Percentiles rank a stretch among this genome's conserved stretches.
Evolutionary conservation across 2,329 filamentous ascomycete species (phyloP).

Genomic region (Aspergillus pseudoterreus): DNA sequence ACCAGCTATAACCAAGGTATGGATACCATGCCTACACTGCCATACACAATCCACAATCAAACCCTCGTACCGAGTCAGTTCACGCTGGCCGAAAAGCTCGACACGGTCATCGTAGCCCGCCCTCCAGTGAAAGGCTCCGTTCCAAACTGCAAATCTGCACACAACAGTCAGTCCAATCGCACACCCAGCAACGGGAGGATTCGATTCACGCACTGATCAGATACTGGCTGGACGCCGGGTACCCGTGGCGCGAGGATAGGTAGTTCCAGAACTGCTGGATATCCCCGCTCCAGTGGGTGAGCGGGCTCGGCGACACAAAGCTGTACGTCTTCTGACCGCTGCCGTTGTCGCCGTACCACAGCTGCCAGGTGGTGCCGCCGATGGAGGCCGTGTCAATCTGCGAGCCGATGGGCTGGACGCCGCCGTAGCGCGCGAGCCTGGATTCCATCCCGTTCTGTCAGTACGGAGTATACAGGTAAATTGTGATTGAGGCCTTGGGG

Average conservation of each 20-base stretch:
- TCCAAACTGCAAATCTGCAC: constrained; percentile 39
- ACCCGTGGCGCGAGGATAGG: constrained; percentile 46
- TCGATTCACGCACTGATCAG: constrained; percentile 40
- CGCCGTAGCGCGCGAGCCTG: constrained; percentile 47
- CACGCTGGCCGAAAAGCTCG: neutral
- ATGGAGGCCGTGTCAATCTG: constrained; percentile 50
- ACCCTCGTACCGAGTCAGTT: no score
- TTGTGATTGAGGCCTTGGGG: no score
- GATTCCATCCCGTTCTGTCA: no score
- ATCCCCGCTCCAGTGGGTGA: constrained; percentile 53
- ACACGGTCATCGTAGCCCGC: constrained; percentile 35
- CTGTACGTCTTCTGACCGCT: constrained; percentile 51
- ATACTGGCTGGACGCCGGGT: constrained; percentile 46
- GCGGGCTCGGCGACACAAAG: constrained; percentile 46
- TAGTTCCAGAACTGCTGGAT: constrained; percentile 55
- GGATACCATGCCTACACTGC: no score
- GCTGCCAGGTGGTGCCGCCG: constrained; percentile 50
- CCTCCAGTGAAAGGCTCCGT: constrained; percentile 56
- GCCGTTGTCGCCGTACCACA: constrained; percentile 57
- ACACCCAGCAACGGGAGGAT: neutral
- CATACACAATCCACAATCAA: no score
- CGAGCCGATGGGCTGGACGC: constrained; percentile 52
- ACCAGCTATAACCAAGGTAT: no score
- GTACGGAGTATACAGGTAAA: no score
- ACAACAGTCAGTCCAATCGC: neutral